Base-by-base conservation (phyloP, 2,329 filamentous ascomycete genomes). In the Teratosphaeria epicoccoides region DNA sequence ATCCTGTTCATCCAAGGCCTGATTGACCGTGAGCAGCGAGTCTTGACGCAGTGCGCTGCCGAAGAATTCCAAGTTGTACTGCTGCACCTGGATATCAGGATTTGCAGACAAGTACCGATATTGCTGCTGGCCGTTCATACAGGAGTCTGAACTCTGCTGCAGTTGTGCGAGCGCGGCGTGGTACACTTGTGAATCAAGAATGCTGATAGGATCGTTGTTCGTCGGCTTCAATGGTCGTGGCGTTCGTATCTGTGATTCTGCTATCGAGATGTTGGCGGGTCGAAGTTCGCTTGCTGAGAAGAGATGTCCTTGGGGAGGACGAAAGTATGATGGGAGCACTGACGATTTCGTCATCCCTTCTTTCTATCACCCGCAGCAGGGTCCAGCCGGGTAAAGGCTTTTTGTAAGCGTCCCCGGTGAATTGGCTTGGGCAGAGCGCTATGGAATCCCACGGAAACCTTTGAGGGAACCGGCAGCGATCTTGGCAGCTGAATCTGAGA, bases 161-260 rank as follows among this genome's bases (percentile, higher is more conserved):
- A 52, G 24, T 22, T 46, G 47, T 17, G 51, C 43, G 25, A 50
- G 25, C n/a, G 47, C 47, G 14, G 46, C 37, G 47, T 24, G 11
- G 43, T 25, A 46, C 2, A 20, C 3, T 14, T 46, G 33, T 20
- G 33, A 20, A 7, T 40, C 33, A 9, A 40, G n/a, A 7, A 45
- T 49, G 50, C 46, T 47, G 50, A 44, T 14, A 25, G 24, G 17
- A 43, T 24, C 24, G 22, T 29, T n/a, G 14, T 7, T 40, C n/a
- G 33, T 20, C 33, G 17, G 17, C 24, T 12, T 17, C 6, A 33
- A 43, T 49, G 47, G 22, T 24, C 20, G 33, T 49, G 17, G 33
- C 17, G 33, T 40, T n/a, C 20, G n/a, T 20, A 40, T 22, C 14
- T 20, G 33, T 22, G 14, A 7, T 40, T 40, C 33, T 20, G 33